phyloP scores from a whole-genome alignment of 345 rosid species.

The Dipteronia sinensis region DNA sequence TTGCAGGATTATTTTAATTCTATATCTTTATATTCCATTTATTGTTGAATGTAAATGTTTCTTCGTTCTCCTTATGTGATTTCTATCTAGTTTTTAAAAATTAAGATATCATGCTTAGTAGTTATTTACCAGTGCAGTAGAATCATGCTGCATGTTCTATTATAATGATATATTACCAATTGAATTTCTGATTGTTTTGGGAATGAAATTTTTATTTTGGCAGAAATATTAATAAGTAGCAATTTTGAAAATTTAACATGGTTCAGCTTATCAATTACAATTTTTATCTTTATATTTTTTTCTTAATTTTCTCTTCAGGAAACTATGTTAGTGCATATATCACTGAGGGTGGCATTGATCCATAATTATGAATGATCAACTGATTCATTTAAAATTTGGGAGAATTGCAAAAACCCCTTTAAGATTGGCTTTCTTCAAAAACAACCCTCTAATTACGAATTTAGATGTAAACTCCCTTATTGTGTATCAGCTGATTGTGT shows the following conservation, averaged over 20 bases:
- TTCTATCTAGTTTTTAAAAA: neutral
- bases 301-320: neutral
- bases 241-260: neutral
- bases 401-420: no score
- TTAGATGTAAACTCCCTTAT: neutral
- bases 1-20: neutral
- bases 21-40: neutral
- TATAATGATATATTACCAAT: no score
- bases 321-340: neutral
- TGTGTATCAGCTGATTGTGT: neutral
- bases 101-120: neutral
- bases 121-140: neutral
- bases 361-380: conserved; percentile 11
- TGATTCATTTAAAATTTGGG: neutral
- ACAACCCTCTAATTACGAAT: no score
- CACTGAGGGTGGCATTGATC: neutral
- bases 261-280: neutral
- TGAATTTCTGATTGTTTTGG: neutral
- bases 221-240: neutral
- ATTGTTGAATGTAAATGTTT: neutral
- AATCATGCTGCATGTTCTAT: neutral
- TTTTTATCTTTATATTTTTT: neutral
- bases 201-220: neutral
- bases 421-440: no score
- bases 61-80: neutral